Conservation (phyloP, 2,329 filamentous ascomycete genomes). For the Tolypocladium nubicola region DNA sequence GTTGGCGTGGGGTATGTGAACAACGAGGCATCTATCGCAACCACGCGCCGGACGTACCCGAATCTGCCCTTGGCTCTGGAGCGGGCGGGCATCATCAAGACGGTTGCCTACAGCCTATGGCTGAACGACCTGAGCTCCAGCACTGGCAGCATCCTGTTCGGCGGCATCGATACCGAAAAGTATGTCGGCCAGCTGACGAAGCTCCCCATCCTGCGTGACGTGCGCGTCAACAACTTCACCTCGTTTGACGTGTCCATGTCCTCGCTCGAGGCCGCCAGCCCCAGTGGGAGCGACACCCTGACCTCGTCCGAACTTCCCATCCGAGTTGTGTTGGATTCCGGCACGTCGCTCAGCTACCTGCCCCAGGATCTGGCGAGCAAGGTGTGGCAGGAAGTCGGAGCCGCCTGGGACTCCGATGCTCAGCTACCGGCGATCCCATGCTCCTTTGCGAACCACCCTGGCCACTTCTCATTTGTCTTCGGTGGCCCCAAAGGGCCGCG, state of each 20-base stretch:
- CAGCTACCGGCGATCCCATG: slow-evolving; percentile 40
- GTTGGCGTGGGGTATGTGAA: slow-evolving; percentile 49
- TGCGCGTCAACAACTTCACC: slow-evolving; percentile 27
- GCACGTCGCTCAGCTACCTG: slow-evolving; percentile 62
- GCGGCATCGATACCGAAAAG: slow-evolving; percentile 69
- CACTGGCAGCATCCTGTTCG: slow-evolving; percentile 65
- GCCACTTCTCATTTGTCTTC: slow-evolving; percentile 45
- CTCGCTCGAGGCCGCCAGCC: slow-evolving; percentile 34
- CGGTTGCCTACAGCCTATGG: slow-evolving; percentile 63
- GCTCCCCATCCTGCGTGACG: slow-evolving; percentile 42
- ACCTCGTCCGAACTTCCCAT: slow-evolving; percentile 32
- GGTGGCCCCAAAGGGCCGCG: slow-evolving; percentile 34
- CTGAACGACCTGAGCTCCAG: slow-evolving; percentile 47
- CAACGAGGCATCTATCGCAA: slow-evolving; percentile 35
- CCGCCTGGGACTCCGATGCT: slow-evolving; percentile 26
- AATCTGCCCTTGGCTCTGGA: slow-evolving; percentile 58
- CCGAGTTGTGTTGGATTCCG: slow-evolving; percentile 62
- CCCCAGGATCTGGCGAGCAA: slow-evolving; percentile 47
- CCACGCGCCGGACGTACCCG: slow-evolving; percentile 26
- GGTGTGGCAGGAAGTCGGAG: slow-evolving; percentile 46
- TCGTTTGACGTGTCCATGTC: slow-evolving; percentile 40
- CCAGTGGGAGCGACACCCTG: slow-evolving; percentile 37
- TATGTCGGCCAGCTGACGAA: slow-evolving; percentile 53
- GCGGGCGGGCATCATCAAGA: slow-evolving; percentile 51
- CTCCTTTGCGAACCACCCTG: slow-evolving; percentile 28